Evolutionary conservation across 2,329 filamentous ascomycete species (phyloP).

Genomic region (Curvularia eragrostidis): DNA sequence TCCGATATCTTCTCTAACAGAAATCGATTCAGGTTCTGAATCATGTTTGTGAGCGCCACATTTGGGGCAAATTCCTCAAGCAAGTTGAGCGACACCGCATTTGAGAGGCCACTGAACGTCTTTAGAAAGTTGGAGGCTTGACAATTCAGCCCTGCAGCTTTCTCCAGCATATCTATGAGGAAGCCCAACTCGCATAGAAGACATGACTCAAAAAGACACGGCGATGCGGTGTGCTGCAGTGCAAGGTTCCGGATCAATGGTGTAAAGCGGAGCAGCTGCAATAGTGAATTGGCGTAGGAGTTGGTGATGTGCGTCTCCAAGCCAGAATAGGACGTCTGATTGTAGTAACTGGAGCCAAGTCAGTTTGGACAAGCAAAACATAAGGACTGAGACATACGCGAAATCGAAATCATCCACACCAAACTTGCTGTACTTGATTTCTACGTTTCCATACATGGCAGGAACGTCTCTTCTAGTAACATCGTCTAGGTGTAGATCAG

Average conservation of each 20-base stretch:
- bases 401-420: conserved; percentile 99
- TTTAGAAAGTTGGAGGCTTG: conserved; percentile 96
- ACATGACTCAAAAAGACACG: conserved; percentile 82
- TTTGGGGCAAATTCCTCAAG: conserved; percentile 82
- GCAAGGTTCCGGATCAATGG: conserved; percentile 87
- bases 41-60: conserved; percentile 76
- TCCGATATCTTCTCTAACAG: conserved; percentile 79
- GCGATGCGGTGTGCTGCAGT: conserved; percentile 84
- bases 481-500: conserved; percentile 71
- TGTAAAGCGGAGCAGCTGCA: conserved; percentile 92
- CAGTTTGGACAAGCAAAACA: conserved; percentile 10
- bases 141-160: conserved; percentile 90
- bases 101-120: conserved; percentile 81
- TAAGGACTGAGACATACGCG: conserved; percentile 61
- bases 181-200: conserved; percentile 94
- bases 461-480: conserved; percentile 82
- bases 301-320: conserved; percentile 96
- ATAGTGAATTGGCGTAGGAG: conserved; percentile 90
- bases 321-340: conserved; percentile 88
- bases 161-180: conserved; percentile 97
- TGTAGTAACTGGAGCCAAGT: conserved; percentile 74
- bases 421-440: conserved; percentile 99
- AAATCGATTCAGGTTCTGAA: conserved; percentile 86
- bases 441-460: conserved; percentile 88
- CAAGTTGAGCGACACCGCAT: conserved; percentile 76